Percentiles rank a stretch among this genome's conserved stretches.
Conservation (phyloP, 805 yeast genomes). For the Cyberlindnera meyerae region DNA sequence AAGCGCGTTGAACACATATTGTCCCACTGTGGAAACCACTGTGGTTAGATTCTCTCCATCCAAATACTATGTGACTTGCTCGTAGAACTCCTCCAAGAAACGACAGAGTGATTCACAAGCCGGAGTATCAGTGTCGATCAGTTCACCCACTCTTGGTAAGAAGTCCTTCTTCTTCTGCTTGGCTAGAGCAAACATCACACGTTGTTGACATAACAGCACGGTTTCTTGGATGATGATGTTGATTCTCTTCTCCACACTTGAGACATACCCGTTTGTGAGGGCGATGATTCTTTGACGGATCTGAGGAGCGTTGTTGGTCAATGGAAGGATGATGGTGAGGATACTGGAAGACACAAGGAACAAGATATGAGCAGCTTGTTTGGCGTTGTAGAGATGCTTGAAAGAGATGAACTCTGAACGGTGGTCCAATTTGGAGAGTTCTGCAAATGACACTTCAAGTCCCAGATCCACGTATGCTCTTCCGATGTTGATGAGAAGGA, state of each 20-base stretch:
- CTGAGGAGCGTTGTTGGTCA: conserved; percentile 56
- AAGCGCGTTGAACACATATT: conserved; percentile 50
- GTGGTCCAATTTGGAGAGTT: conserved; percentile 35
- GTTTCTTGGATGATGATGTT: conserved; percentile 61
- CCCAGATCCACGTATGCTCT: conserved; percentile 70
- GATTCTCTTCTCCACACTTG: conserved; percentile 59
- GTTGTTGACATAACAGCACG: conserved; percentile 45
- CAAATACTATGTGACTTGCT: conserved; percentile 34
- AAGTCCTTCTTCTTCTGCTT: conserved; percentile 78
- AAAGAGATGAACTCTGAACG: conserved; percentile 35
- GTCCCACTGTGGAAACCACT: conserved; percentile 53
- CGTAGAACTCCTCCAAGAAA: conserved; percentile 42
- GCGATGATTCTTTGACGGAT: conserved; percentile 55
- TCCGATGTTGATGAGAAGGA: conserved; percentile 65
- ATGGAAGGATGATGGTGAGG: conserved; percentile 70
- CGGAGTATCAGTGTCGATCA: conserved; percentile 56
- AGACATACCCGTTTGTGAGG: conserved; percentile 54
- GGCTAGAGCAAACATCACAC: conserved; percentile 46
- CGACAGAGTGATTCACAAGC: conserved; percentile 62
- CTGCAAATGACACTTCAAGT: conserved; percentile 60
- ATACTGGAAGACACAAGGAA: conserved; percentile 66
- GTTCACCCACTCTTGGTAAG: conserved; percentile 33
- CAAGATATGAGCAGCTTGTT: conserved; percentile 53
- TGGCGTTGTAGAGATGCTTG: conserved; percentile 43
- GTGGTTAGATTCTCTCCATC: conserved; percentile 45